Evolutionary conservation across 495 filamentous ascomycete species (phyloP).

Genomic region (Aspergillus campestris): DNA sequence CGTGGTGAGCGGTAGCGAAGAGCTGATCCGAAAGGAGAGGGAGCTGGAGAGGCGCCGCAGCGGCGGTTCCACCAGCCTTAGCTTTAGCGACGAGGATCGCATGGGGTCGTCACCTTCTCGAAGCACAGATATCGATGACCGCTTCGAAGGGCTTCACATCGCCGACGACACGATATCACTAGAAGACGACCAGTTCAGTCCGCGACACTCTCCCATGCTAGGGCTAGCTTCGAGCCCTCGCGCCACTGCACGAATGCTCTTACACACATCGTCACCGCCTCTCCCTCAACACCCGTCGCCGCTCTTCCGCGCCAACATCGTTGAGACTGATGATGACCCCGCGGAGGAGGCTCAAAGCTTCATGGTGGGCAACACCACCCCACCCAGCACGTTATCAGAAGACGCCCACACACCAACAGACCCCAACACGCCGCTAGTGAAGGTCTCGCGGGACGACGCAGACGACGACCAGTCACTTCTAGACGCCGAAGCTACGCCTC

Average conservation of each 20-base stretch:
- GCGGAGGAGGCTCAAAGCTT: conserved; percentile 1
- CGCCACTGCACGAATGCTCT: neutral
- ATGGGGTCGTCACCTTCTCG: conserved; percentile 13
- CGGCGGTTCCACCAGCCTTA: conserved; percentile 15
- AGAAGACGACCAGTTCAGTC: conserved; percentile 20
- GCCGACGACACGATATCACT: conserved; percentile 27
- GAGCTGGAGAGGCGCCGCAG: conserved; percentile 22
- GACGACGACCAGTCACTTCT: conserved; percentile 19
- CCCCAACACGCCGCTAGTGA: conserved; percentile 26
- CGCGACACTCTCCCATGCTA: conserved; percentile 15
- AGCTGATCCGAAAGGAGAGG: conserved; percentile 31
- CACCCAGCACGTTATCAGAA: conserved; percentile 18
- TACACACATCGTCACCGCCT: conserved; percentile 1
- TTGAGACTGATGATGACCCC: conserved; percentile 6
- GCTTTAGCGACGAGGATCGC: conserved; percentile 17
- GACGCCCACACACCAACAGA: neutral
- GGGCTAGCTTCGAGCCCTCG: conserved; percentile 3
- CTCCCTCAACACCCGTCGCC: conserved; percentile 2
- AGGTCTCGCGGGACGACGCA: conserved; percentile 6
- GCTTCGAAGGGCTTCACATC: conserved; percentile 32
- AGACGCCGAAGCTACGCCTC: conserved; percentile 34
- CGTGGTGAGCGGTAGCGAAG: conserved; percentile 50
- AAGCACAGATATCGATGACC: conserved; percentile 24
- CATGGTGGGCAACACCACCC: conserved; percentile 27
- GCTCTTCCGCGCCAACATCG: no score